A percentile compares a stretch with the other conserved stretches of the same genome.
These are phyloP conservation scores for Aspergillus sp. DNA, from an alignment of 2,329 filamentous ascomycete species.

Conservation along the genomic window DNA sequence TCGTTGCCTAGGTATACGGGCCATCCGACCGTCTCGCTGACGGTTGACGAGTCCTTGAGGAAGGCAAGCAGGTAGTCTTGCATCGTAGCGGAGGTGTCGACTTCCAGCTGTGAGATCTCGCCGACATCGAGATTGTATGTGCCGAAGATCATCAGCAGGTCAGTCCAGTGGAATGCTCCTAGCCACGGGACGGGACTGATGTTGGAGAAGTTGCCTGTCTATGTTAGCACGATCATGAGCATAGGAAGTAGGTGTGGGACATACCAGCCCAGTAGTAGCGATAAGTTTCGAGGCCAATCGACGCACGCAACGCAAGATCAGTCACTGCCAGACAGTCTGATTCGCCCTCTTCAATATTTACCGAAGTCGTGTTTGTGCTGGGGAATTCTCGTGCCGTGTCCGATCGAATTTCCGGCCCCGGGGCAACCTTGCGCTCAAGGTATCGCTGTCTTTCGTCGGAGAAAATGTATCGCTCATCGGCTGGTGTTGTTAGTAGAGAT, in stretches of 20 bases:
- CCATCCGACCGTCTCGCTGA: conserved; percentile 14
- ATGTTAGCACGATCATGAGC: background rate
- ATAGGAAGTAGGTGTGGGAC: background rate
- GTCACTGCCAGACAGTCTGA: conserved; percentile 12
- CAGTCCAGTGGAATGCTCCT: conserved; percentile 45
- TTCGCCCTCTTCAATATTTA: conserved; percentile 4
- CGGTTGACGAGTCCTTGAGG: conserved; percentile 15
- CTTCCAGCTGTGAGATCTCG: conserved; percentile 17
- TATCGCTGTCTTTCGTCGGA: conserved; percentile 18
- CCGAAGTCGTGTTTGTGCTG: conserved; percentile 17
- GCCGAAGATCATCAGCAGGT: conserved; percentile 26
- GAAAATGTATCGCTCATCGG: conserved; percentile 32
- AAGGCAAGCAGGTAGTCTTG: conserved; percentile 30
- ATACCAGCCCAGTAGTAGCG: conserved; percentile 46
- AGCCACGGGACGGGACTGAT: conserved; percentile 43
- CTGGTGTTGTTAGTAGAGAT: background rate
- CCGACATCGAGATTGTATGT: conserved; percentile 16
- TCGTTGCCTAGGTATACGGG: conserved; percentile 25
- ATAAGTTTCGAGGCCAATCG: conserved; percentile 32
- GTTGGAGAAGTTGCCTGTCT: conserved; percentile 36
- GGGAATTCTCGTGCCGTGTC: conserved; percentile 19
- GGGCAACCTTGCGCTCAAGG: background rate
- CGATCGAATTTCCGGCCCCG: conserved; percentile 23
- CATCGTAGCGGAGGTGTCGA: conserved; percentile 22
- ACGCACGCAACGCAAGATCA: conserved; percentile 11